A percentile compares a stretch with the other conserved stretches of the same genome.
phyloP scores from a whole-genome alignment of 2,329 filamentous ascomycete genomes.

The Beauveria asiatica region DNA sequence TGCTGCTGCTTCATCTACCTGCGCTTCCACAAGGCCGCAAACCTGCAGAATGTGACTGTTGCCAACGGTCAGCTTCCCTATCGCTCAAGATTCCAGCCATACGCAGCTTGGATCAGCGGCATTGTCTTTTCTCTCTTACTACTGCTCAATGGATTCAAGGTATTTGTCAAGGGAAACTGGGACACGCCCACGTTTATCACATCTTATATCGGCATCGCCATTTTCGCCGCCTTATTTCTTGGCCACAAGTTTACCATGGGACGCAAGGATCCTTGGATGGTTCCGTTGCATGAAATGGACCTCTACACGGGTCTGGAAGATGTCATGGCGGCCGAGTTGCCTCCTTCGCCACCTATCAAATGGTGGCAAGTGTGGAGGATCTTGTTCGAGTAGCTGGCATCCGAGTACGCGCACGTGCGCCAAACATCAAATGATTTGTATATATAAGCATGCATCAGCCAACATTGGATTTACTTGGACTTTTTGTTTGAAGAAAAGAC shows the following conservation, averaged over 20 bases:
- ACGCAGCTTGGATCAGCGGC: slow-evolving; percentile 45
- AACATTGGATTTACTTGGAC: too few species aligned
- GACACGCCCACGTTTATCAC: slow-evolving; percentile 49
- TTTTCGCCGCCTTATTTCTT: slow-evolving; percentile 45
- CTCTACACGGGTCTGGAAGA: slow-evolving; percentile 44
- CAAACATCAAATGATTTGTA: neutral
- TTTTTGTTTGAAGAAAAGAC: too few species aligned
- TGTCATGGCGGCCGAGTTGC: slow-evolving; percentile 19
- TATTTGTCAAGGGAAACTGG: slow-evolving; percentile 54
- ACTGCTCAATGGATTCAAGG: slow-evolving; percentile 56
- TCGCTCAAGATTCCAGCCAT: slow-evolving; percentile 46
- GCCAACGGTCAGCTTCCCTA: slow-evolving; percentile 36
- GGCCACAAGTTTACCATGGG: slow-evolving; percentile 20
- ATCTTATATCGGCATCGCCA: slow-evolving; percentile 56
- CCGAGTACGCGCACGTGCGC: neutral
- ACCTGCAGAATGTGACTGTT: slow-evolving; percentile 30
- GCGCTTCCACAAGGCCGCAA: slow-evolving; percentile 39
- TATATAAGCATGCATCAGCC: neutral
- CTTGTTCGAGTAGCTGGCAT: neutral
- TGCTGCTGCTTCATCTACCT: slow-evolving; percentile 47
- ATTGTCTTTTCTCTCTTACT: slow-evolving; percentile 42
- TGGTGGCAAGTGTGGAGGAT: slow-evolving; percentile 8
- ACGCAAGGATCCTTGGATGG: slow-evolving; percentile 41
- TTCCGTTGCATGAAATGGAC: slow-evolving; percentile 41
- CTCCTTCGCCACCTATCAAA: slow-evolving; percentile 3